phyloP scores from a whole-genome alignment of 306 rosid species.

The Trifolium pratense region DNA sequence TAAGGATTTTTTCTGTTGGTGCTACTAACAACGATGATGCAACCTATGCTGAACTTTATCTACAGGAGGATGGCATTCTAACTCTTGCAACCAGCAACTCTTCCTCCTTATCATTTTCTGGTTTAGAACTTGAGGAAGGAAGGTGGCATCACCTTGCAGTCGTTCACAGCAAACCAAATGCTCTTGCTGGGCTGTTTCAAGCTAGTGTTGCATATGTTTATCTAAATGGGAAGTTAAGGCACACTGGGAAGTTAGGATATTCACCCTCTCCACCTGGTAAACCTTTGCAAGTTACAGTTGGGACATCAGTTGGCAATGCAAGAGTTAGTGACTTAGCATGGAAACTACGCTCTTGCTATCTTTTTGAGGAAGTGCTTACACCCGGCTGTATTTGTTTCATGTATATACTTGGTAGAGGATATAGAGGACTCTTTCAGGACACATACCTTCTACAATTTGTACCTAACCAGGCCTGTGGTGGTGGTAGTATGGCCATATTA shows the following conservation, averaged over 20 bases:
- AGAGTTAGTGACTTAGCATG: conserved; percentile 81
- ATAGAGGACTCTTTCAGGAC: conserved; percentile 96
- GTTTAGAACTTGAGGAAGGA: conserved; percentile 92
- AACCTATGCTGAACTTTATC: conserved; percentile 86
- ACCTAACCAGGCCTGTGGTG: conserved; percentile 98
- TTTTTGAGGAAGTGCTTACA: conserved; percentile 95
- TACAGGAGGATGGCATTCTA: conserved; percentile 95
- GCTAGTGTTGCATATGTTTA: conserved; percentile 97
- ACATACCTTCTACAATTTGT: conserved; percentile 94
- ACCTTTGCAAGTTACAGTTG: conserved; percentile 87
- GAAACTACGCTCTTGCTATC: conserved; percentile 97
- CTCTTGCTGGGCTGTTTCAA: conserved; percentile 98
- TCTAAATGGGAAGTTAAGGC: conserved; percentile 92
- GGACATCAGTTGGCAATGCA: conserved; percentile 80
- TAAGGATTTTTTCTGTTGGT: conserved; percentile 91
- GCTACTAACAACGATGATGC: conserved; percentile 73
- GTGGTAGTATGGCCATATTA: conserved; percentile 97
- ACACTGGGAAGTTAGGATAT: conserved; percentile 96
- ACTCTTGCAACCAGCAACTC: conserved; percentile 96
- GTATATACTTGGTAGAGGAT: conserved; percentile 99
- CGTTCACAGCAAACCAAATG: conserved; percentile 98
- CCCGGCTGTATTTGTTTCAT: conserved; percentile 90
- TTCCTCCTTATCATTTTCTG: conserved; percentile 80
- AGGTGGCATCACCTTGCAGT: conserved; percentile 99
- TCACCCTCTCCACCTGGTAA: conserved; percentile 95